Evolutionary conservation across 345 rosid genomes (phyloP), one percentile per base, ranked within the genome.

Genomic region (Geranium brycei): DNA sequence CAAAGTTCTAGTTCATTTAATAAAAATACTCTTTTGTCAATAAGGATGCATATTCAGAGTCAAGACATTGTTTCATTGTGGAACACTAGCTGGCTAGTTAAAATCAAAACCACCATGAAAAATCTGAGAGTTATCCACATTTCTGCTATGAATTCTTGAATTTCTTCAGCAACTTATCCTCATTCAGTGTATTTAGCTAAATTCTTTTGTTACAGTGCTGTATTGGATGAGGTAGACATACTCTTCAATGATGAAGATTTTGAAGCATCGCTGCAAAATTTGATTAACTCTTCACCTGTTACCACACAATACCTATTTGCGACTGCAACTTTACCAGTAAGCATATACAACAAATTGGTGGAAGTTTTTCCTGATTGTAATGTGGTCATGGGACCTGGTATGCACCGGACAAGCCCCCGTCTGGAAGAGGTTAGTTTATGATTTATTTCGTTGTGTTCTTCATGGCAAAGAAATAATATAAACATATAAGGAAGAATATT

Each of bases 181-280:
- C 14, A 8, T 47, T 10, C 12, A 8, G 15, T 47, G 13, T 47
- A 47, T 47, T 32, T 30, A 18, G 31, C 16, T 62, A 41, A 31
- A 62, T 66, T 65, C 63, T 41, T 77, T 14, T 70, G 59, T 66
- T 75, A 74, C 91, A 92, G 96, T 70, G 79, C 76, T 70, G 83
- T 92, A 47, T 76, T 92, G 75, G 98, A 92, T 74, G 96, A 92
- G 78, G 89, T 92, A 59, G 95, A 92, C 74, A 78, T 92, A 79
- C 87, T 86, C 69, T 83, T 79, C 72, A 87, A 81, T 0, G 90
- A 92, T 57, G 90, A 81, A 65, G 93, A 86, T 67, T 92, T 92
- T 78, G 92, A 85, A 78, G 79, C 66, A 67, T 83, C 88, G 57
- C 79, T 89, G 64, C 87, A 89, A 74, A 82, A 70, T 75, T 72